phyloP scores from a whole-genome alignment of 192 early-diverging fungal genomes.

The Phycomyces nitens region DNA sequence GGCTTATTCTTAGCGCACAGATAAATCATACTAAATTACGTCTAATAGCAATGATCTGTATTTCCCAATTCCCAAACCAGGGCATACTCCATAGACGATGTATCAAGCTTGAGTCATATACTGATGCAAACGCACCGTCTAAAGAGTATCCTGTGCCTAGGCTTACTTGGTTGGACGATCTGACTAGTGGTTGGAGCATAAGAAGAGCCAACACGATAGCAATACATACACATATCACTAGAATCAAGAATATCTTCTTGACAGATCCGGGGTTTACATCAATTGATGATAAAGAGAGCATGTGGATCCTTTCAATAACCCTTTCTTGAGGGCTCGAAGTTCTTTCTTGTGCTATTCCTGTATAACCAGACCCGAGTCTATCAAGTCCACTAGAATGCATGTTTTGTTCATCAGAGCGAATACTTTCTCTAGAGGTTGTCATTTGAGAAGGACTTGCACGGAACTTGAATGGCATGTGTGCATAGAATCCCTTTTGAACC shows the following conservation, averaged over 20 bases:
- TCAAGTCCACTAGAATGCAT: not conserved
- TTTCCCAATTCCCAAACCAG: conserved; percentile 24
- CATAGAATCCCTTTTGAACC: conserved; percentile 4
- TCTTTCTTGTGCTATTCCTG: not conserved
- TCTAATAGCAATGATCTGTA: conserved; percentile 22
- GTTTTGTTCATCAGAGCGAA: not conserved
- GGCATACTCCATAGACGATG: conserved; percentile 6
- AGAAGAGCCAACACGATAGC: conserved; percentile 11
- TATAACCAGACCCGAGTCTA: not conserved
- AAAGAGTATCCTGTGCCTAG: not conserved
- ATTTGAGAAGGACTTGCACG: not conserved
- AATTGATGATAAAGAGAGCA: not conserved
- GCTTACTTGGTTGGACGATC: not conserved
- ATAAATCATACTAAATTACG: too few relatives aligned
- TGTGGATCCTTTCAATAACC: not conserved
- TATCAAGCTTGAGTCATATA: not conserved
- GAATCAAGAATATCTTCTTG: not conserved
- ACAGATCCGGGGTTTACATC: not conserved
- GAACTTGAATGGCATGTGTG: conserved; percentile 10
- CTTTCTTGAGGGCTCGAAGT: not conserved
- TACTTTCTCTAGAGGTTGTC: not conserved
- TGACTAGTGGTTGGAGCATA: conserved; percentile 9
- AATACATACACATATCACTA: conserved; percentile 10
- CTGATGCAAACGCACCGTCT: not conserved
- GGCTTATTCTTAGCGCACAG: too few relatives aligned